Evolutionary conservation across 139 green algal species (phyloP).

Genomic region (Pleodorina starrii): DNA sequence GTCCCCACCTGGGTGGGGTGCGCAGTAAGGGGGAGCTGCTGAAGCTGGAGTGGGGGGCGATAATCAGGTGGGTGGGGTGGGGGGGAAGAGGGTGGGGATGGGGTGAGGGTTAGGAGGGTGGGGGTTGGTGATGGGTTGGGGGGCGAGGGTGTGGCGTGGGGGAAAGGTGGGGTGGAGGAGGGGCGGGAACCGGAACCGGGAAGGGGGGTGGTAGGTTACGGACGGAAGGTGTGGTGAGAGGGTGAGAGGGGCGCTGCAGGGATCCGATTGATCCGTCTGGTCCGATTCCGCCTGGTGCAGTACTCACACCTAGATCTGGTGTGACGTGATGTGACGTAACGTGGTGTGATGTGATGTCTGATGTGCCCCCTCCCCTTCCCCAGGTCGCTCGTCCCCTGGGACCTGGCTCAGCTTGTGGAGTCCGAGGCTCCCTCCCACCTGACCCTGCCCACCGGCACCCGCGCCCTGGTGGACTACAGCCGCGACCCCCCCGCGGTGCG

Average conservation of each 20-base stretch:
- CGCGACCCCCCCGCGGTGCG: constrained; percentile 33
- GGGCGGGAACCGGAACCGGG: background rate
- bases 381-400: constrained; percentile 52
- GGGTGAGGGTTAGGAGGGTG: background rate
- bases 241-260: too few species aligned
- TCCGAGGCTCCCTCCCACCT: constrained; percentile 58
- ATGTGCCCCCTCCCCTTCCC: background rate
- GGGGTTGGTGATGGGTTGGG: background rate
- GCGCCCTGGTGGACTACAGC: constrained; percentile 60
- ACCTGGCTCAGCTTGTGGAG: constrained; percentile 58
- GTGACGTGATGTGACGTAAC: too few species aligned
- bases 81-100: background rate
- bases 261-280: too few species aligned
- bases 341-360: too few species aligned
- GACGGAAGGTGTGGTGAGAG: too few species aligned
- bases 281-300: too few species aligned
- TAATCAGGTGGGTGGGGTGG: constrained; percentile 53
- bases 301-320: too few species aligned
- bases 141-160: too few species aligned
- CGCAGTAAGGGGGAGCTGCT: constrained; percentile 49
- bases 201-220: too few species aligned
- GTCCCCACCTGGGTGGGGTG: constrained; percentile 55
- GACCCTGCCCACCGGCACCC: constrained; percentile 57
- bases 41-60: constrained; percentile 41
- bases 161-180: background rate